A percentile compares a stretch with the other conserved stretches of the same genome.
Conservation (phyloP, 2,329 filamentous ascomycete species). For the Zymoseptoria tritici region DNA sequence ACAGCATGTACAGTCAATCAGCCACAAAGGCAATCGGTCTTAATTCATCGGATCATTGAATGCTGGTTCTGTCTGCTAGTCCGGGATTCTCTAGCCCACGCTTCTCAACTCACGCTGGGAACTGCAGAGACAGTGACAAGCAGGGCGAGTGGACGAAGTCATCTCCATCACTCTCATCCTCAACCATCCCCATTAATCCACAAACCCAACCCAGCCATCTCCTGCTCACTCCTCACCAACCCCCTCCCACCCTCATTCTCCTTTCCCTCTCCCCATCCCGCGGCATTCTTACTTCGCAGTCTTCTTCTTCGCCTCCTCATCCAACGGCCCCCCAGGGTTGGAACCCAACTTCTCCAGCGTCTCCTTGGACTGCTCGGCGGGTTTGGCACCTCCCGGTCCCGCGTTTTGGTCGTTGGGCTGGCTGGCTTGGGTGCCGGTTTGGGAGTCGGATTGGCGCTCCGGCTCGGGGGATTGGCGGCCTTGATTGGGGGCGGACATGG, state of each 20-base stretch:
- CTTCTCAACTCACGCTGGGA: no score
- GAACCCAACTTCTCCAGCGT: conserved; percentile 49
- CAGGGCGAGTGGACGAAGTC: no score
- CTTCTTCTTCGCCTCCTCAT: conserved; percentile 51
- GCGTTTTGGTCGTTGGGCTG: conserved; percentile 41
- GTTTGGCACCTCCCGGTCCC: conserved; percentile 30
- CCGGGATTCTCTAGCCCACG: no score
- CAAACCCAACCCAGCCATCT: not conserved
- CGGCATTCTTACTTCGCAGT: conserved; percentile 46
- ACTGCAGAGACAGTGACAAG: no score
- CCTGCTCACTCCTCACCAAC: not conserved
- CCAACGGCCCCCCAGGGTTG: conserved; percentile 60
- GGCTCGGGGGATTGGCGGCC: conserved; percentile 71
- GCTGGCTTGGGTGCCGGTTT: conserved; percentile 41
- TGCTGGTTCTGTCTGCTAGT: no score
- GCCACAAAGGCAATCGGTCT: no score
- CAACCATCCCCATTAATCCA: not conserved
- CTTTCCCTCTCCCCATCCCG: not conserved
- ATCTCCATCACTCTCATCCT: no score
- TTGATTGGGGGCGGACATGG: conserved; percentile 58
- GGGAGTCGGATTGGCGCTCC: conserved; percentile 56
- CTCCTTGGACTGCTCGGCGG: conserved; percentile 47
- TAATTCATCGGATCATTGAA: no score
- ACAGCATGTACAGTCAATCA: not conserved
- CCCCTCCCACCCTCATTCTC: not conserved